A percentile compares a stretch with the other conserved stretches of the same genome.
Conservation (phyloP, 2,329 filamentous ascomycete genomes). For the Curvularia lunata region DNA sequence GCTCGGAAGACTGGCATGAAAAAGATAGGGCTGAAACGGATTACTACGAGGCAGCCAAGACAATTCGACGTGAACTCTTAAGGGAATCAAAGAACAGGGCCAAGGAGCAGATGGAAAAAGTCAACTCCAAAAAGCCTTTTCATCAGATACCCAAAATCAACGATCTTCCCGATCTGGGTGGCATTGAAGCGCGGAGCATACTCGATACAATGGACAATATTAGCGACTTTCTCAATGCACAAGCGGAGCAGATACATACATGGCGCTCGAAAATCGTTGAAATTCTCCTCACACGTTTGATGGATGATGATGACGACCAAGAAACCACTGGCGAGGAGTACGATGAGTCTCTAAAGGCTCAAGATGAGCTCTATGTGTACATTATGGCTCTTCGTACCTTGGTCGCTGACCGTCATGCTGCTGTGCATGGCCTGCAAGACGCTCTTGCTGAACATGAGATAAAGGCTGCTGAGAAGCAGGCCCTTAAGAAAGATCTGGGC, state of each 20-base stretch:
- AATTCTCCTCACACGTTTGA: slow-evolving; percentile 73
- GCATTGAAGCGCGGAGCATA: slow-evolving; percentile 74
- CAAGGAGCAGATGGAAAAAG: slow-evolving; percentile 68
- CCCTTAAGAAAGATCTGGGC: slow-evolving; percentile 60
- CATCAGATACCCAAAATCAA: slow-evolving; percentile 50
- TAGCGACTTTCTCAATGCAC: slow-evolving; percentile 70
- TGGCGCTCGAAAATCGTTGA: slow-evolving; percentile 78
- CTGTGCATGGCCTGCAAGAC: slow-evolving; percentile 79
- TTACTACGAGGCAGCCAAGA: slow-evolving; percentile 79
- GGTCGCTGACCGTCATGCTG: slow-evolving; percentile 78
- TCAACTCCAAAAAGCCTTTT: slow-evolving; percentile 29
- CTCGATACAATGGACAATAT: slow-evolving; percentile 71
- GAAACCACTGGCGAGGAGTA: slow-evolving; percentile 91
- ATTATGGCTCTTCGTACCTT: slow-evolving; percentile 77
- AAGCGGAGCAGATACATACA: slow-evolving; percentile 72
- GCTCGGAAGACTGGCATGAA: slow-evolving; percentile 68
- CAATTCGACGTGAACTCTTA: slow-evolving; percentile 79
- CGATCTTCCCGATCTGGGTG: slow-evolving; percentile 64
- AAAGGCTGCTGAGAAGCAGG: slow-evolving; percentile 64
- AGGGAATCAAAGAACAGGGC: slow-evolving; percentile 63
- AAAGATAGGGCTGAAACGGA: slow-evolving; percentile 74
- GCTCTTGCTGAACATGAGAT: slow-evolving; percentile 76
- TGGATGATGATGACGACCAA: slow-evolving; percentile 76
- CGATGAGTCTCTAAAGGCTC: slow-evolving; percentile 81
- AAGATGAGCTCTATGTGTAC: slow-evolving; percentile 89